Evolutionary conservation across 73 alveolate genomes (phyloP).

Genomic region (Stentor coeruleus): DNA sequence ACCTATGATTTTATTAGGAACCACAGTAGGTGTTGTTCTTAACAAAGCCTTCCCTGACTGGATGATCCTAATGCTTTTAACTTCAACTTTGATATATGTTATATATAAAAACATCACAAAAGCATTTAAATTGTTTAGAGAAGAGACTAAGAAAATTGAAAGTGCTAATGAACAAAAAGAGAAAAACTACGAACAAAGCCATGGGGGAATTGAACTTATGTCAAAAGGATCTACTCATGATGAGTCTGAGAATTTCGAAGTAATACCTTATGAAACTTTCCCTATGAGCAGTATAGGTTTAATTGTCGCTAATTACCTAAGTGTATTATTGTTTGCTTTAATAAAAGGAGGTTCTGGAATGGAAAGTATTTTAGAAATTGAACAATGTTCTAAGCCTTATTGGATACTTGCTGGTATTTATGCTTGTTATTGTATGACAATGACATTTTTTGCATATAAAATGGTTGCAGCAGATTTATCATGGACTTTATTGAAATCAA

Average conservation of each 20-base stretch:
- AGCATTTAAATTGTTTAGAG: constrained; percentile 7
- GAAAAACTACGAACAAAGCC: too few relatives aligned
- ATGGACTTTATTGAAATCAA: neutral
- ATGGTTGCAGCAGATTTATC: neutral
- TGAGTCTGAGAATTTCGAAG: too few relatives aligned
- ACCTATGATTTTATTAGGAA: constrained; percentile 31
- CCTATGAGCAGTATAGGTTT: neutral
- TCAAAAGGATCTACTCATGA: neutral
- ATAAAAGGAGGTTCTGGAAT: neutral
- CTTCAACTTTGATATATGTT: neutral
- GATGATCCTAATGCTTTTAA: neutral
- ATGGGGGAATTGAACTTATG: neutral
- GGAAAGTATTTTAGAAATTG: neutral
- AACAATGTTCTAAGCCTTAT: neutral
- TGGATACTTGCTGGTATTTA: neutral
- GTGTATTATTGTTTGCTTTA: neutral
- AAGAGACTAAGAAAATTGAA: constrained; percentile 27
- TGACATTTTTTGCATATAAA: neutral
- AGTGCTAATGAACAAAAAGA: too few relatives aligned
- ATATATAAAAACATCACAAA: constrained; percentile 29
- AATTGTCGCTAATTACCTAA: constrained; percentile 4
- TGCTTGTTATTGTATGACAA: neutral
- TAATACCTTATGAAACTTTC: neutral
- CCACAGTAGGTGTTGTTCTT: constrained; percentile 34
- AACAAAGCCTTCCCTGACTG: constrained; percentile 29